A percentile compares a stretch with the other conserved stretches of the same genome.
Conservation (phyloP, 768 basidiomycete genomes). For the Tremella fuciformis region DNA sequence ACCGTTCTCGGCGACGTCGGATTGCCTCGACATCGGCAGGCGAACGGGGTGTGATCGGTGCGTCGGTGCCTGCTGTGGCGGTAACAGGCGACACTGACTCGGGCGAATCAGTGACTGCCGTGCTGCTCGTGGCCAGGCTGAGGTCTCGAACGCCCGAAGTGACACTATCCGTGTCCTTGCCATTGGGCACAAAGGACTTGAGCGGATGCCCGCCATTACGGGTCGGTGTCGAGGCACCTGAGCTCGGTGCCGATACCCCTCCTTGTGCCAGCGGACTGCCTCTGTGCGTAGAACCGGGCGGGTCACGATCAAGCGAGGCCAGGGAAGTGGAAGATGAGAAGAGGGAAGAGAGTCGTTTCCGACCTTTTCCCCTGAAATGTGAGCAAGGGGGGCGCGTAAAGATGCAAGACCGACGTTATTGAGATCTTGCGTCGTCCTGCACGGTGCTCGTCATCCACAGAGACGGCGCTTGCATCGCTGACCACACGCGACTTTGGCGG, state of each 20-base stretch:
- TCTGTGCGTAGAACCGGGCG: conserved; percentile 8
- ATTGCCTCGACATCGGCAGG: neutral
- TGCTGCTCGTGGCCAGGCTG: conserved; percentile 7
- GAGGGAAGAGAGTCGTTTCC: conserved; percentile 39
- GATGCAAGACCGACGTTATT: conserved; percentile 22
- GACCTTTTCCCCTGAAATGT: conserved; percentile 25
- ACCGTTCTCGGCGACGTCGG: conserved; percentile 16
- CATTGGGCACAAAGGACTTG: conserved; percentile 13
- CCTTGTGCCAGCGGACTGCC: conserved; percentile 18
- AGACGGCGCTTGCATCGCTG: conserved; percentile 23
- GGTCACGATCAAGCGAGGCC: conserved; percentile 22
- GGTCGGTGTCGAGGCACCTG: conserved; percentile 32
- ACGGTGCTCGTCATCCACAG: conserved; percentile 11
- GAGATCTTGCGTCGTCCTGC: conserved; percentile 20
- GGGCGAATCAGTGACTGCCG: conserved; percentile 24
- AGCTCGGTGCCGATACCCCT: conserved; percentile 21
- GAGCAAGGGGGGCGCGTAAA: neutral
- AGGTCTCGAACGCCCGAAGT: neutral
- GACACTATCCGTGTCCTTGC: conserved; percentile 12
- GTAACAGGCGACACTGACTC: conserved; percentile 13
- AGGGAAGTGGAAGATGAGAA: conserved; percentile 41
- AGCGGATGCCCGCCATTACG: conserved; percentile 7
- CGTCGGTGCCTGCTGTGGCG: neutral
- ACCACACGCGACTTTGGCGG: conserved; percentile 34
- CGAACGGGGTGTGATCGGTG: conserved; percentile 2